Evolutionary conservation across 2,329 filamentous ascomycete species (phyloP).

Genomic region (Pyricularia pennisetigena): DNA sequence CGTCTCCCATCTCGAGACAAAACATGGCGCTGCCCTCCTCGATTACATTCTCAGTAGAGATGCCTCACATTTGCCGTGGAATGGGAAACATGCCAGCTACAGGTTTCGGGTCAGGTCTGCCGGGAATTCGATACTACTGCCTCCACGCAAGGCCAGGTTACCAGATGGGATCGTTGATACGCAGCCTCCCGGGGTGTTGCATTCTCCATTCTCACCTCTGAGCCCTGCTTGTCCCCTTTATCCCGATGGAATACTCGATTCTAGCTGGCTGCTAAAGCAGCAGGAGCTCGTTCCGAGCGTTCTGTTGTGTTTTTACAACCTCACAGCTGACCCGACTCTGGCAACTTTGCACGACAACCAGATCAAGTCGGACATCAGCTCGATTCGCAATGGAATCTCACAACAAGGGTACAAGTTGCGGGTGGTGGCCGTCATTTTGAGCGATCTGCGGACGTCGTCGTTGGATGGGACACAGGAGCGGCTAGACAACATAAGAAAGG

Average conservation of each 20-base stretch:
- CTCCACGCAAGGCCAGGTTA: slow-evolving; percentile 45
- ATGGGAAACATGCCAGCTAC: slow-evolving; percentile 29
- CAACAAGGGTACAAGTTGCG: slow-evolving; percentile 69
- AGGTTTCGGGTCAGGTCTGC: slow-evolving; percentile 63
- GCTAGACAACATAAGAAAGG: slow-evolving; percentile 66
- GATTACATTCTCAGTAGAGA: slow-evolving; percentile 58
- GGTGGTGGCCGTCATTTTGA: slow-evolving; percentile 68
- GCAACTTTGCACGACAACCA: slow-evolving; percentile 77
- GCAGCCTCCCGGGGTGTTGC: slow-evolving; percentile 48
- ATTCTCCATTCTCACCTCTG: slow-evolving; percentile 86
- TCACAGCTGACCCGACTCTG: slow-evolving; percentile 63
- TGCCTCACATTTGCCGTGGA: slow-evolving; percentile 57
- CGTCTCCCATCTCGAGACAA: slow-evolving; percentile 54
- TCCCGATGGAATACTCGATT: slow-evolving; percentile 79
- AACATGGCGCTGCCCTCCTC: slow-evolving; percentile 55
- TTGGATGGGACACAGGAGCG: slow-evolving; percentile 59
- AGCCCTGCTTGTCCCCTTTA: slow-evolving; percentile 76
- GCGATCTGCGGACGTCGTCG: slow-evolving; percentile 46
- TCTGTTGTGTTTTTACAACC: slow-evolving; percentile 70
- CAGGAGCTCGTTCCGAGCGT: slow-evolving; percentile 74
- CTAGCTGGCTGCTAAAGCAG: slow-evolving; percentile 81
- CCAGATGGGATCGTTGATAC: slow-evolving; percentile 40
- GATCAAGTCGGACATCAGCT: slow-evolving; percentile 78
- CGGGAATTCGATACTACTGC: slow-evolving; percentile 56
- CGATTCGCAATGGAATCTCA: slow-evolving; percentile 56